Percentiles rank a stretch among this genome's conserved stretches.
Conservation (phyloP, 139 green algal species). For the Haematococcus sp. region DNA sequence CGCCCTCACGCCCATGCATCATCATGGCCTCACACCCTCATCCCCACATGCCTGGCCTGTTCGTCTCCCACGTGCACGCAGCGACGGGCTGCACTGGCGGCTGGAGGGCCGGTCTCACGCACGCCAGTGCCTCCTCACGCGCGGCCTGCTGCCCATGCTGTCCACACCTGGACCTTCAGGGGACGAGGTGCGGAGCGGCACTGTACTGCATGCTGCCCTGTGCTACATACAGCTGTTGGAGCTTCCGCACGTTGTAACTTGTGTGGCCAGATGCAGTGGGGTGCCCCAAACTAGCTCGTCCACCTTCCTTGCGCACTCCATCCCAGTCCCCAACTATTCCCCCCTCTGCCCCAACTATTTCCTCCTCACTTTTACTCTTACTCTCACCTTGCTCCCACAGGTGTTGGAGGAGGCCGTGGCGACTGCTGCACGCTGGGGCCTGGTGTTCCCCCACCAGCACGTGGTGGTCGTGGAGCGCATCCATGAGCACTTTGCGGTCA, state of each 20-base stretch:
- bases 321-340: too few relatives aligned
- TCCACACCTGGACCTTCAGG: conserved; percentile 60
- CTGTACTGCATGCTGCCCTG: background rate
- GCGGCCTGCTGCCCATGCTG: conserved; percentile 85
- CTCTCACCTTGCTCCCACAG: too few relatives aligned
- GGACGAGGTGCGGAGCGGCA: conserved; percentile 1
- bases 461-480: conserved; percentile 65
- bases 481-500: conserved; percentile 47
- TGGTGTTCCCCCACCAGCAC: conserved; percentile 69
- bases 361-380: too few relatives aligned
- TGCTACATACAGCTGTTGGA: too few relatives aligned
- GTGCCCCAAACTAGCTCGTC: too few relatives aligned
- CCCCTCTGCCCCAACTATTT: too few relatives aligned
- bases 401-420: conserved; percentile 74
- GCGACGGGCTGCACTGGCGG: conserved; percentile 27
- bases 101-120: conserved; percentile 11
- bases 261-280: too few relatives aligned
- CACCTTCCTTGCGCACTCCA: too few relatives aligned
- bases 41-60: too few relatives aligned
- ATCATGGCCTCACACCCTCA: too few relatives aligned
- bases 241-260: too few relatives aligned
- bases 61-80: background rate
- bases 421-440: conserved; percentile 49
- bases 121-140: conserved; percentile 75
- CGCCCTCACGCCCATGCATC: background rate